phyloP scores from a whole-genome alignment of 208 protist genomes.

The Acanthamoeba divionensis region DNA sequence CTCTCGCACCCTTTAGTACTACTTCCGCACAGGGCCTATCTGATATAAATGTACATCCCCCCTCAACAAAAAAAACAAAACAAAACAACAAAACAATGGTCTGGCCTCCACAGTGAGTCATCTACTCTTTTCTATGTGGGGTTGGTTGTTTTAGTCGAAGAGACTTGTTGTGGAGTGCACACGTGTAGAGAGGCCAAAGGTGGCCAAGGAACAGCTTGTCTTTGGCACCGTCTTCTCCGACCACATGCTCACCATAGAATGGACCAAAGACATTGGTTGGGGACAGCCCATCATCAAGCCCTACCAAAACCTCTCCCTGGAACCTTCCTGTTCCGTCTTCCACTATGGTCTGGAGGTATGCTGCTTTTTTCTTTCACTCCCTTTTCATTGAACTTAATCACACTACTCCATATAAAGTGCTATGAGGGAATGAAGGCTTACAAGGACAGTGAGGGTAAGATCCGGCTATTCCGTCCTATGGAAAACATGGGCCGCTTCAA shows the following conservation, averaged over 20 bases:
- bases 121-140: no score
- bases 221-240: conserved; percentile 84
- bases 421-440: conserved; percentile 99
- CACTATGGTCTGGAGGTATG: conserved; percentile 90
- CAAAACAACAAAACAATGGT: no score
- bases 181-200: conserved; percentile 61
- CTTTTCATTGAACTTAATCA: neutral
- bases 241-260: conserved; percentile 94
- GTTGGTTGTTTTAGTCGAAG: no score
- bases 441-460: conserved; percentile 82
- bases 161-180: conserved; percentile 28
- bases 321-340: conserved; percentile 86
- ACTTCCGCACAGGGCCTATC: no score
- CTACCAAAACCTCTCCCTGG: conserved; percentile 84
- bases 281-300: conserved; percentile 84
- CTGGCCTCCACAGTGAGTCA: no score
- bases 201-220: conserved; percentile 54
- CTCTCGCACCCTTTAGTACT: no score
- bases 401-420: conserved; percentile 74
- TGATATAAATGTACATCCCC: no score
- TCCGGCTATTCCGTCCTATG: conserved; percentile 95
- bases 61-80: no score
- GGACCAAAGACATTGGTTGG: conserved; percentile 86
- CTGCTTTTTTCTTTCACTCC: neutral
- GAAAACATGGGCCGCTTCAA: conserved; percentile 91